Conservation (phyloP, 345 rosid species). For the Garcia nutans region DNA sequence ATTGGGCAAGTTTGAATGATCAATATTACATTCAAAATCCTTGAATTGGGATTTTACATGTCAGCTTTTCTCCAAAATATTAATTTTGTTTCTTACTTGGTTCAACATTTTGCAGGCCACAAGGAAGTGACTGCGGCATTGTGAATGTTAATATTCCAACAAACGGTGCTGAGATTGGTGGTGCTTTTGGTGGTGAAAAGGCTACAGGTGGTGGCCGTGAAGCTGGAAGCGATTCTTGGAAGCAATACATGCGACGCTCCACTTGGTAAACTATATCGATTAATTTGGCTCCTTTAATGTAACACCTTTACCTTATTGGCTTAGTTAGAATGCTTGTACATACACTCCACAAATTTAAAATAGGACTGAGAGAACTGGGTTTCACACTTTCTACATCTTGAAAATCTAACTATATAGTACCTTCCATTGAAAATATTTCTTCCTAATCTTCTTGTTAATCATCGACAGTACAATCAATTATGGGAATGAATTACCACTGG, state of each 20-base stretch:
- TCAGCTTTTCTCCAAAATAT: no score
- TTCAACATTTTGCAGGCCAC: constrained; percentile 51
- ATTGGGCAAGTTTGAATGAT: constrained; percentile 53
- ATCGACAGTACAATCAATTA: constrained; percentile 81
- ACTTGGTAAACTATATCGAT: constrained; percentile 57
- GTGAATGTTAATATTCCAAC: constrained; percentile 97
- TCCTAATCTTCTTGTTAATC: constrained; percentile 4
- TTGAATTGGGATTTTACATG: not conserved
- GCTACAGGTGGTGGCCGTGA: constrained; percentile 98
- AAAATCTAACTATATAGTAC: not conserved
- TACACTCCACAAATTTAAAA: no score
- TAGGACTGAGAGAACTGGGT: not conserved
- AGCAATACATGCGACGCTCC: constrained; percentile 96
- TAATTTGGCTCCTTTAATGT: not conserved
- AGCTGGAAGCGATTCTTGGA: constrained; percentile 99
- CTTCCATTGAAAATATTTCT: not conserved
- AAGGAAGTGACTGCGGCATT: constrained; percentile 92
- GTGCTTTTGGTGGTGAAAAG: constrained; percentile 95
- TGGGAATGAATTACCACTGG: constrained; percentile 87
- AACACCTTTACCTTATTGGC: not conserved
- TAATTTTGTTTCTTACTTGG: not conserved
- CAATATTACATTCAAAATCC: not conserved
- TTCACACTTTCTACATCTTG: not conserved
- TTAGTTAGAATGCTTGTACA: not conserved
- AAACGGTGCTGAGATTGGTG: constrained; percentile 98